Base-by-base conservation (phyloP, 2,329 filamentous ascomycete genomes). In the Paraphoma sp. region DNA sequence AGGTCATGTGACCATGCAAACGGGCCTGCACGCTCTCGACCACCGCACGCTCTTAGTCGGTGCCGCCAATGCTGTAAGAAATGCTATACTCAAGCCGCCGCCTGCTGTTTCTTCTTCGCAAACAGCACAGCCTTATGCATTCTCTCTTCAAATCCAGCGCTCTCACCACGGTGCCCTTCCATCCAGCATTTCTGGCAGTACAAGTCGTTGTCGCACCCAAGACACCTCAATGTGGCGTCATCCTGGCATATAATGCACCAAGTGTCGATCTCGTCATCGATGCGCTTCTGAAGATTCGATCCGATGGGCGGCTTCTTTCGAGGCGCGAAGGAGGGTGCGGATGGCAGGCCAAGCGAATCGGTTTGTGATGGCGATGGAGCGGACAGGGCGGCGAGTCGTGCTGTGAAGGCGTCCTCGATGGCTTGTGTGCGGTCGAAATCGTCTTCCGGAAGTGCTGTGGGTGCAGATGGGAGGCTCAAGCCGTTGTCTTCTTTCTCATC, bases 201-300 rank as follows among this genome's bases (percentile, higher is more conserved):
- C 41, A 92, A 80, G 62, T 93, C 84, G 1, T 79, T 80, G 50
- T 82, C 87, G 67, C 92, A 96, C 3, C 89, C 91, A 0, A 87
- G 71, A 71, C 92, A 96, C 54, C 83, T 83, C 29, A 95, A 78
- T 3, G 86, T 87, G 0, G 89, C 91, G 69, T 95, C 90, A 56
- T 92, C 90, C 45, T 89, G 86, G 71, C 92, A 96, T 9, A 95
- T 92, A 31, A 88, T 85, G 73, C 92, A 96, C 91, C 91, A 96
- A 1, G 83, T 86, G 42, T 89, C 87, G 59, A 89, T 83, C 65
- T 94, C 90, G 33, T 89, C 88, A 65, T 93, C 89, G 0, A 87
- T 86, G 69, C 77, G 80, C 46, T 70, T 72, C n/a, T 76, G 68
- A 12, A 76, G 47, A 47, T 67, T 79, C 6, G 73, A 70, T 45